Conservation (phyloP, 192 early-diverging fungal genomes). For the Mortierella claussenii region DNA sequence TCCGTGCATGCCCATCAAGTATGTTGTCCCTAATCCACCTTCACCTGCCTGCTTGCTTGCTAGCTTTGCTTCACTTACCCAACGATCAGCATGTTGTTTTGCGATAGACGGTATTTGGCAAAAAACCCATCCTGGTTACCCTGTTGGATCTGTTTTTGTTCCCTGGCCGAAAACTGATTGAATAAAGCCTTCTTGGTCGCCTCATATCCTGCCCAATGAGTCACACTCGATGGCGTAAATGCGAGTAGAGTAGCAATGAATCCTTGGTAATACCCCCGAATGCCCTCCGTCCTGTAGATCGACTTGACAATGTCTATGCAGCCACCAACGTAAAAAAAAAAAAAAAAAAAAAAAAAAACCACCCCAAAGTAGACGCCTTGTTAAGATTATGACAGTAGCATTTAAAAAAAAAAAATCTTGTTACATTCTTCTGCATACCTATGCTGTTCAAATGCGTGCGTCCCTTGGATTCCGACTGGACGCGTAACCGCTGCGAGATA, state of each 20-base stretch:
- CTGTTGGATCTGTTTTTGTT: constrained; percentile 14
- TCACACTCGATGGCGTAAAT: constrained; percentile 32
- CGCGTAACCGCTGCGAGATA: constrained; percentile 42
- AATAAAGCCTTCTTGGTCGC: constrained; percentile 35
- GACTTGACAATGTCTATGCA: constrained; percentile 48
- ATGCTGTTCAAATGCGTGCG: constrained; percentile 31
- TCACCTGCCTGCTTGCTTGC: background rate
- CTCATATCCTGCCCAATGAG: constrained; percentile 50
- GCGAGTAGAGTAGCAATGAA: constrained; percentile 39
- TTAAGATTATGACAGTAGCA: background rate
- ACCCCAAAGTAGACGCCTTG: background rate
- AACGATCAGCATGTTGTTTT: constrained; percentile 37
- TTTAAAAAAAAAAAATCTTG: background rate
- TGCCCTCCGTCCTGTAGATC: constrained; percentile 44
- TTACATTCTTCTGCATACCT: constrained; percentile 22
- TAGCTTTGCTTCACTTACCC: constrained; percentile 12
- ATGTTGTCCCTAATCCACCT: too few relatives aligned
- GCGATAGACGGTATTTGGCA: constrained; percentile 31
- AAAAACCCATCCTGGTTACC: constrained; percentile 31
- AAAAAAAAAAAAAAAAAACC: background rate
- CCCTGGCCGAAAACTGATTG: constrained; percentile 29
- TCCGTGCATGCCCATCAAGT: background rate
- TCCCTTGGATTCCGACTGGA: constrained; percentile 47
- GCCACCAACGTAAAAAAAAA: background rate
- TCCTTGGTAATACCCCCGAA: constrained; percentile 48